Evolutionary conservation across 495 filamentous ascomycete genomes (phyloP).

Genomic region (Thermothielavioides terrestris): DNA sequence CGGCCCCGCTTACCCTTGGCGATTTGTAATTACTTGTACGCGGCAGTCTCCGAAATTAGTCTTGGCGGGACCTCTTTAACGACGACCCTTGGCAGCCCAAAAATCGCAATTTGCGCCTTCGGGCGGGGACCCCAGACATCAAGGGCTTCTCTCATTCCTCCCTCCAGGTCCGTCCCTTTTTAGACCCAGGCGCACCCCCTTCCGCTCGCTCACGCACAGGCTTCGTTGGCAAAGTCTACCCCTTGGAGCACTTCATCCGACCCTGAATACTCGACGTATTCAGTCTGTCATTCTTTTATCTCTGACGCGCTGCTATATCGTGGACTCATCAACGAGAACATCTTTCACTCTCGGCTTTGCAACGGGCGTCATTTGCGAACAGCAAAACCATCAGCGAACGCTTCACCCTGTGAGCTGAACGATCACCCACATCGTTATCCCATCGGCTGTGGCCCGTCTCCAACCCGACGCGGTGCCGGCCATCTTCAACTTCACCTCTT

Average conservation of each 20-base stretch:
- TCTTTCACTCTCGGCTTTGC: too few relatives aligned
- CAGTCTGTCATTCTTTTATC: conserved; percentile 33
- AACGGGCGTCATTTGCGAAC: too few relatives aligned
- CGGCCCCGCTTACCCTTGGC: too few relatives aligned
- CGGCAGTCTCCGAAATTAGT: too few relatives aligned
- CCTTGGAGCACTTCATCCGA: conserved; percentile 20
- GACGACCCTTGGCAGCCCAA: conserved; percentile 9
- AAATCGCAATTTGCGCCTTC: conserved; percentile 16
- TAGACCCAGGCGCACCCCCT: conserved; percentile 6
- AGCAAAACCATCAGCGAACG: too few relatives aligned
- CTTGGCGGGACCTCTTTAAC: too few relatives aligned
- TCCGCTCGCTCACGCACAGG: conserved; percentile 25
- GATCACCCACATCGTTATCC: too few relatives aligned
- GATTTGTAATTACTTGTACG: too few relatives aligned
- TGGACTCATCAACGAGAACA: too few relatives aligned
- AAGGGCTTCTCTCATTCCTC: conserved; percentile 8
- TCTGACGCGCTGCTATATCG: conserved; percentile 8
- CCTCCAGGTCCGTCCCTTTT: conserved; percentile 3
- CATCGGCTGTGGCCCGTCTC: too few relatives aligned
- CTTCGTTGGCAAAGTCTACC: conserved; percentile 53
- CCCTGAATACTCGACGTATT: conserved; percentile 40
- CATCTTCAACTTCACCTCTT: background rate
- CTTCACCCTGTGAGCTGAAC: background rate
- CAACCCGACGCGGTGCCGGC: too few relatives aligned
- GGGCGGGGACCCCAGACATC: background rate